Conservation (phyloP, 768 basidiomycete genomes). For the Lactarius akahatsu region DNA sequence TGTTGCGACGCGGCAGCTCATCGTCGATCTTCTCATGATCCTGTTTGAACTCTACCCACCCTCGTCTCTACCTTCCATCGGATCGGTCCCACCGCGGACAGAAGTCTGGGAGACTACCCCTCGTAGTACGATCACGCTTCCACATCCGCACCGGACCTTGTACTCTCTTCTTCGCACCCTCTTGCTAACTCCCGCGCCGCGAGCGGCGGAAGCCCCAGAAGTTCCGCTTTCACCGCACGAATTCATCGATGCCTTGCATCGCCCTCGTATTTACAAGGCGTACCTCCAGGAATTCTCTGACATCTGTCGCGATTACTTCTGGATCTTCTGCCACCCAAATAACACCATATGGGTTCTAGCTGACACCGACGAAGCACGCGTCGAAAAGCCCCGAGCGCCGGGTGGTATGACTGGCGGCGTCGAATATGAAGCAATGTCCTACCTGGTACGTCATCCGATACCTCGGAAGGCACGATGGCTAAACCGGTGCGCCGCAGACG, state of each 20-base stretch:
- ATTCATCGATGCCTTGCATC: constrained; percentile 73
- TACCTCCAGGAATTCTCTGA: constrained; percentile 85
- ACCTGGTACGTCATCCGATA: constrained; percentile 58
- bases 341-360: constrained; percentile 87
- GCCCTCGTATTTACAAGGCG: constrained; percentile 72
- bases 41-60: constrained; percentile 88
- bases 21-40: constrained; percentile 81
- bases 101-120: constrained; percentile 37
- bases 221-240: constrained; percentile 69
- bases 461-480: constrained; percentile 2
- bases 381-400: constrained; percentile 90
- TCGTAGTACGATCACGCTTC: constrained; percentile 60
- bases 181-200: constrained; percentile 70
- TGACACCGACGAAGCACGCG: constrained; percentile 79
- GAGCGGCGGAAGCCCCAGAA: constrained; percentile 59
- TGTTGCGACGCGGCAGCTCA: constrained; percentile 83
- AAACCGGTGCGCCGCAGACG: constrained; percentile 51
- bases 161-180: constrained; percentile 74
- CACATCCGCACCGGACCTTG: constrained; percentile 67
- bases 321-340: constrained; percentile 95
- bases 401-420: constrained; percentile 99
- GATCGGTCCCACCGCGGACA: constrained; percentile 31
- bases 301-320: constrained; percentile 90
- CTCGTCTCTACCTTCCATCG: constrained; percentile 58
- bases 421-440: constrained; percentile 95